Base-by-base conservation (phyloP, 352 stramenopile species). In the Phytopythium oedochilum region DNA sequence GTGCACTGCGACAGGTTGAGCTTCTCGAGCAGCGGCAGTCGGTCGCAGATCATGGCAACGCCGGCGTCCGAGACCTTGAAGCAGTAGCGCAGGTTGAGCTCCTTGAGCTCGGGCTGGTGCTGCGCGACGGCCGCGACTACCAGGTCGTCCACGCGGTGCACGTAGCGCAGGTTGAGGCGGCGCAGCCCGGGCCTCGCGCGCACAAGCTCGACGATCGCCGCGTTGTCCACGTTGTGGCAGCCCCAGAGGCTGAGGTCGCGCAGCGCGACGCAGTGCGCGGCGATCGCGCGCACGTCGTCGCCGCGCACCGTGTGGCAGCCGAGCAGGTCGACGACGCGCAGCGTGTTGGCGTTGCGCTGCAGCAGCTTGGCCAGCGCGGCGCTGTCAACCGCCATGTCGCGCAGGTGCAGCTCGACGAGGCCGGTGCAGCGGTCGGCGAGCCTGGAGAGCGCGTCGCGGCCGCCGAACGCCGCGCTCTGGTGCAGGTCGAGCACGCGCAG, bases 51-150 rank as follows among this genome's bases (percentile, higher is more conserved):
- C 15, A 63, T 57, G 9, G 55, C 49, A 10, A 95, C 82, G 20
- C 66, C 75, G 12, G 66, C 70, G 52, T 95, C 85, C 31, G 85
- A 88, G 17, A 95, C 59, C 56, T 93, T 93, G 78, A 89, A 93
- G 70, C 83, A 93, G 63, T 95, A 95, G 43, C 83, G 83, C 38
- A 95, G 36, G 46, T 93, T 92, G 46, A 95, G 55, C 23, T 89
- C 67, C 44, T 76, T 78, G 8, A 95, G 70, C 39, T 72, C 60
- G 10, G 68, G 71, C 32, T 84, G 32, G 23, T 78, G 22, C 4
- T 43, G 20, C 3, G 71, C 81, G 53, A 95, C 77, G 20, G 68
- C 71, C 9, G 73, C 60, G 11, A 92, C 75, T 9, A 93, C 63
- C 57, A 74, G 73, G 60, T 95, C 85, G 39, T 92, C 77, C 20